Percentiles rank a stretch among this genome's conserved stretches.
These are phyloP conservation scores for Rossbeevera mucosa DNA, from an alignment of 768 basidiomycete genomes.

Conservation along the genomic window DNA sequence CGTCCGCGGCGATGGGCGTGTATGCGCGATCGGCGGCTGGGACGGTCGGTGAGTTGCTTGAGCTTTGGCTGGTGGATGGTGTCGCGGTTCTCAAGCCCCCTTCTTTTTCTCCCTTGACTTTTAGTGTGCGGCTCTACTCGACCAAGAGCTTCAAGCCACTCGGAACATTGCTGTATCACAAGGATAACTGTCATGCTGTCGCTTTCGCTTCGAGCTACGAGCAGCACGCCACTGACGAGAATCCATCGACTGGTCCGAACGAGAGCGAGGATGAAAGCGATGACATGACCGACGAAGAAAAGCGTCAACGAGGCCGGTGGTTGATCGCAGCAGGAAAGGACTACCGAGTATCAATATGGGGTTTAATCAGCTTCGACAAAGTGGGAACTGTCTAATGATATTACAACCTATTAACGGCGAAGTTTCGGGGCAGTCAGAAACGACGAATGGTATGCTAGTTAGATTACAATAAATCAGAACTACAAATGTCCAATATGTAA, in stretches of 20 bases:
- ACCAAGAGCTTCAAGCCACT: conserved; percentile 76
- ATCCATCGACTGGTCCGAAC: conserved; percentile 15
- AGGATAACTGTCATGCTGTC: conserved; percentile 67
- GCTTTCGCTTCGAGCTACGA: conserved; percentile 51
- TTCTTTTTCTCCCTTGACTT: not conserved
- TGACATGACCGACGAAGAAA: conserved; percentile 46
- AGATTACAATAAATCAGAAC: conserved; percentile 18
- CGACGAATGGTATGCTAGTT: conserved; percentile 4
- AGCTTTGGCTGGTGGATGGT: not conserved
- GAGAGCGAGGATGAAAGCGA: conserved; percentile 32
- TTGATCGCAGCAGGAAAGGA: conserved; percentile 64
- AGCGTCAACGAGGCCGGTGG: conserved; percentile 51
- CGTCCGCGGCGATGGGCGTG: conserved; percentile 54
- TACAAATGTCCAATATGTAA: not conserved
- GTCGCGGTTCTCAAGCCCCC: not conserved
- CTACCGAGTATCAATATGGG: conserved; percentile 68
- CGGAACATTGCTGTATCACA: conserved; percentile 82
- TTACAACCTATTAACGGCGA: not conserved
- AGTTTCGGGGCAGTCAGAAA: not conserved
- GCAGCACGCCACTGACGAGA: conserved; percentile 9
- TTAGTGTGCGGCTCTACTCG: conserved; percentile 78
- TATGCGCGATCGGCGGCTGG: conserved; percentile 82
- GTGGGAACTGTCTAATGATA: not conserved
- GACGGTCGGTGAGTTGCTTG: conserved; percentile 72
- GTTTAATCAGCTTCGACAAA: conserved; percentile 41